Base-by-base conservation (phyloP, 192 early-diverging fungal genomes). In the Chytriomyces confervae region DNA sequence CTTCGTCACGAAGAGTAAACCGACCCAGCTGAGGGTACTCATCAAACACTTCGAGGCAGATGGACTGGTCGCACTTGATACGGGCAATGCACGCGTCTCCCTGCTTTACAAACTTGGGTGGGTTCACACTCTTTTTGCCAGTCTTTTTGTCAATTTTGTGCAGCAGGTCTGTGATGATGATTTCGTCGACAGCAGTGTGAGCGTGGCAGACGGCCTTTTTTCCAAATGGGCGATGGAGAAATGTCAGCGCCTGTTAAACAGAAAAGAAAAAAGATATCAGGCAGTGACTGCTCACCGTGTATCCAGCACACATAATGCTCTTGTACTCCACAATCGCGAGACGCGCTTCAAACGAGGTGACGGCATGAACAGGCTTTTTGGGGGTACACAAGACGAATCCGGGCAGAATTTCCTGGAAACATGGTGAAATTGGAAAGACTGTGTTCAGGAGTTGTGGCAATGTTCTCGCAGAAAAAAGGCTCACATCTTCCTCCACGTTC, bases 1-100 rank as follows among this genome's bases (percentile, higher is more conserved):
- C 95, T 88, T 99, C 96, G 79, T 98, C 96, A 77, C 98, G 93
- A 36, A 99, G 87, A n/a, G 97, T 99, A 85, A 99, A 98, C 62
- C 98, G 91, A 50, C 98, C 98, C 9, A 99, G 83, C 79, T 97
- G 95, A 53, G 94, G 92, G 69, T 93, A 92, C 27, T 95, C 93
- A 18, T 86, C 86, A 84, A 92, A 98, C 36, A 91, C 86, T 81
- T 99, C 98, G 9, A 97, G 83, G 76, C 96, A 96, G 23, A 98
- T 83, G 9, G 93, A 86, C 65, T 90, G 89, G 62, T 85, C 68
- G 18, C 90, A 88, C 83, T 95, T 93, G 61, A 99, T 90, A 68
- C 92, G 86, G 13, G 91, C 97, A 86, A 97, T 95, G 72, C 89
- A 92, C 48, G 90, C 90, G 76, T 97, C 94, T 50, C 93, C 94